Percentiles rank a stretch among this genome's conserved stretches.
phyloP scores from a whole-genome alignment of 179 eudicot genomes.

The Silene coronaria region DNA sequence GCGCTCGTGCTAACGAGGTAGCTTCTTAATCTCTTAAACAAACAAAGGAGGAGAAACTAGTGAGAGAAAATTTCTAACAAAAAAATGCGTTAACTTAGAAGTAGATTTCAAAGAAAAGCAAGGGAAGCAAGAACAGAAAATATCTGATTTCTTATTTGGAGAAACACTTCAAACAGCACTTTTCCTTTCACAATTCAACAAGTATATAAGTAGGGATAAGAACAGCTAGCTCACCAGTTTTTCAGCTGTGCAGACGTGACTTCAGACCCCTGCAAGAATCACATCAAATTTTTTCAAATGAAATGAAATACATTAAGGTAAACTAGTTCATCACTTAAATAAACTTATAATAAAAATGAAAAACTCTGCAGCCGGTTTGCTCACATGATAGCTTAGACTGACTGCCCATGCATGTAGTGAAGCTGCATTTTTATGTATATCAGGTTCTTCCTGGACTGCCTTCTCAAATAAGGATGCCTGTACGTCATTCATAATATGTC shows the following conservation, averaged over 20 bases:
- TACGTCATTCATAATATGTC: constrained; percentile 71
- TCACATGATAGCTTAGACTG: constrained; percentile 60
- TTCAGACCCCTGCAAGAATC: constrained; percentile 75
- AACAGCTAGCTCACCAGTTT: constrained; percentile 57
- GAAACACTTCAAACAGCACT: not conserved
- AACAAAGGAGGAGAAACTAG: not conserved
- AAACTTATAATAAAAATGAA: not conserved
- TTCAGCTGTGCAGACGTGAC: constrained; percentile 72
- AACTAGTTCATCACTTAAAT: not conserved
- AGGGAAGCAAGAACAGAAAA: not conserved
- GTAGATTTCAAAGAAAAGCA: not conserved
- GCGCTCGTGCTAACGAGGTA: not conserved
- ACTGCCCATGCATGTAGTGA: constrained; percentile 63
- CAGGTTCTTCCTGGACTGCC: constrained; percentile 75
- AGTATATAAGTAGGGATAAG: not conserved
- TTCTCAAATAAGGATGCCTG: constrained; percentile 62
- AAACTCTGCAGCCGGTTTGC: constrained; percentile 22
- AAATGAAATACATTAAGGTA: constrained; percentile 8
- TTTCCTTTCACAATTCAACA: not conserved
- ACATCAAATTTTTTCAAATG: constrained; percentile 16
- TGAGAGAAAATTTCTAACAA: not conserved
- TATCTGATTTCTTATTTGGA: not conserved
- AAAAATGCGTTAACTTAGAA: too few relatives aligned
- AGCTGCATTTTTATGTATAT: constrained; percentile 69
- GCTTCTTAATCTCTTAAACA: not conserved